These are phyloP conservation scores for Fusarium sp. DNA, from an alignment of 2,329 filamentous ascomycete genomes.

Conservation along the genomic window DNA sequence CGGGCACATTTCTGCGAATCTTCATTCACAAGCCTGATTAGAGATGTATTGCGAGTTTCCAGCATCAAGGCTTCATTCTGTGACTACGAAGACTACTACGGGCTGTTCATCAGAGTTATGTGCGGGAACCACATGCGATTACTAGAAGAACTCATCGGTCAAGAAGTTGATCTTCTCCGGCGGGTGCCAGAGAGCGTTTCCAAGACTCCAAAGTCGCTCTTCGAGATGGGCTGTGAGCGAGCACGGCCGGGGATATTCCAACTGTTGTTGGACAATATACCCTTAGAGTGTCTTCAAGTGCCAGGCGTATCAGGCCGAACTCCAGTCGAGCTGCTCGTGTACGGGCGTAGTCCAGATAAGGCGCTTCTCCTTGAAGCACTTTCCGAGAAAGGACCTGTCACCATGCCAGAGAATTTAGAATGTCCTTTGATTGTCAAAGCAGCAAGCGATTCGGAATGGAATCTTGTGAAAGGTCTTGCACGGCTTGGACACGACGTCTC, in stretches of 20 bases:
- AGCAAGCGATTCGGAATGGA: background rate
- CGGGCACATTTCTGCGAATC: background rate
- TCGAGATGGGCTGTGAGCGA: background rate
- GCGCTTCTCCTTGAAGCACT: background rate
- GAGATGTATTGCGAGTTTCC: background rate
- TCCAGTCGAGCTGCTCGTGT: background rate
- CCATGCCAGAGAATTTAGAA: rapidly evolving
- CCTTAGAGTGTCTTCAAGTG: rapidly evolving
- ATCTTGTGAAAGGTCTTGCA: background rate
- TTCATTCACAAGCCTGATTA: background rate
- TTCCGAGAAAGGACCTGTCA: background rate
- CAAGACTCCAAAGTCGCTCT: background rate
- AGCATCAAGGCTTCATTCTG: background rate
- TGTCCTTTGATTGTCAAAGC: background rate
- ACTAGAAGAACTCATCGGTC: background rate
- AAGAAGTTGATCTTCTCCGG: background rate
- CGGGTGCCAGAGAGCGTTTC: background rate
- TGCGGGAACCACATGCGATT: rapidly evolving
- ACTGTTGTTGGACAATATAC: background rate
- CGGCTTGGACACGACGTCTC: background rate
- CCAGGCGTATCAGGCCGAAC: background rate
- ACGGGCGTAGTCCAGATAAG: background rate
- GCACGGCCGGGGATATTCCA: background rate
- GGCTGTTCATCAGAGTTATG: background rate
- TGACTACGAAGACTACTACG: background rate